These are phyloP conservation scores for Clonostachys chloroleuca DNA, from an alignment of 2,329 filamentous ascomycete genomes.

Conservation along the genomic window DNA sequence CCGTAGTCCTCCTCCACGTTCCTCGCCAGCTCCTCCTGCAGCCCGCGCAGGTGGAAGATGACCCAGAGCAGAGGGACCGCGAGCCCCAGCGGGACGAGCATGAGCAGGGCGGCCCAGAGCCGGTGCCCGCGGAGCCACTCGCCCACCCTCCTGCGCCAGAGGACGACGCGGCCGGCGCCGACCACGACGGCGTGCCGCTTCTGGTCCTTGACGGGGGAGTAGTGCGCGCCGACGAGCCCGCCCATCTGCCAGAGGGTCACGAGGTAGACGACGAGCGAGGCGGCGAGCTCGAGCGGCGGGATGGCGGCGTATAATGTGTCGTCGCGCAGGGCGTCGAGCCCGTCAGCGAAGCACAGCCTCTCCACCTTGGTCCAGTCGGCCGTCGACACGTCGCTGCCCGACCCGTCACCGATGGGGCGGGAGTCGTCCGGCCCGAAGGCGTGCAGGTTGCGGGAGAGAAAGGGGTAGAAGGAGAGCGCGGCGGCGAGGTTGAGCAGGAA, in stretches of 20 bases:
- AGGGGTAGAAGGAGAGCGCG: constrained; percentile 13
- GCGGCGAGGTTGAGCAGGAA: constrained; percentile 1
- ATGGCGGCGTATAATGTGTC: neutral
- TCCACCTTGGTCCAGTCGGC: neutral
- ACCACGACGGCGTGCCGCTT: too few species aligned
- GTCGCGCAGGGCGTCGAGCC: neutral
- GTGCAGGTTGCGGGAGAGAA: constrained; percentile 14
- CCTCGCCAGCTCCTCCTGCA: neutral
- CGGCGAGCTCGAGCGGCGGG: neutral
- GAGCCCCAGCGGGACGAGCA: neutral
- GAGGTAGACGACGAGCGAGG: neutral
- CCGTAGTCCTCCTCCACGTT: neutral
- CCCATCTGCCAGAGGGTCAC: neutral
- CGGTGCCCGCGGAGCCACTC: neutral
- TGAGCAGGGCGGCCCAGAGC: neutral
- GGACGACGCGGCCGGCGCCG: neutral
- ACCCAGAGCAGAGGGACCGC: constrained; percentile 1
- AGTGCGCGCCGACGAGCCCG: neutral
- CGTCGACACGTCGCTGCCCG: neutral
- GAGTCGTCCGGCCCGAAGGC: constrained; percentile 4
- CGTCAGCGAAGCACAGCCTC: neutral
- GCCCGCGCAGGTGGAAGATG: neutral
- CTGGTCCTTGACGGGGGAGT: neutral
- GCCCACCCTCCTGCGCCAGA: neutral
- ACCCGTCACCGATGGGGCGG: constrained; percentile 5